A percentile compares a stretch with the other conserved stretches of the same genome.
Conservation (phyloP, 768 basidiomycete species). For the Russula earlei region DNA sequence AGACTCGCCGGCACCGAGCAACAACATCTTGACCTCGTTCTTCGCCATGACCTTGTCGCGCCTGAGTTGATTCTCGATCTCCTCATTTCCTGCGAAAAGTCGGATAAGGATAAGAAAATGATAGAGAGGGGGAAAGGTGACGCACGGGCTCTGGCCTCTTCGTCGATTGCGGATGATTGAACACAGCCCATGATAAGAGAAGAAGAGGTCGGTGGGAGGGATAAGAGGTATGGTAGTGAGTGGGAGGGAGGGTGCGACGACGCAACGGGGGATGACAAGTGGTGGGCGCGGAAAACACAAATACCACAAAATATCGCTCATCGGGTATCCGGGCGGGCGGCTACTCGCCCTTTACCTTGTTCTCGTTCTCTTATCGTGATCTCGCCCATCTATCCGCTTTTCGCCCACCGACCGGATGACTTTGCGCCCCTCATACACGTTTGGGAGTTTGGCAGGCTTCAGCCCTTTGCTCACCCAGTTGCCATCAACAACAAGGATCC, state of each 20-base stretch:
- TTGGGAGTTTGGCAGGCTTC: too few species aligned
- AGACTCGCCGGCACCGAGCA: conserved; percentile 94
- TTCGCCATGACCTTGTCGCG: conserved; percentile 80
- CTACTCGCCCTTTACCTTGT: too few species aligned
- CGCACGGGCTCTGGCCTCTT: conserved; percentile 77
- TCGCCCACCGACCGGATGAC: too few species aligned
- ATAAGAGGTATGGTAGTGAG: conserved; percentile 19
- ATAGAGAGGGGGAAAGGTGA: conserved; percentile 21
- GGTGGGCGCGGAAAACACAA: too few species aligned
- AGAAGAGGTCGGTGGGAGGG: neutral
- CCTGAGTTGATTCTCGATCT: conserved; percentile 89
- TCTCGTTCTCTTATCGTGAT: too few species aligned
- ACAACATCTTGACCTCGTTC: conserved; percentile 94
- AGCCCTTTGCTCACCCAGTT: too few species aligned
- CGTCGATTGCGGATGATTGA: conserved; percentile 60
- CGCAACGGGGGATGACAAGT: conserved; percentile 3
- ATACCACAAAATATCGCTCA: too few species aligned
- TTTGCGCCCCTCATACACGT: too few species aligned
- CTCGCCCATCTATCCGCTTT: too few species aligned
- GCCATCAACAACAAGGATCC: too few species aligned
- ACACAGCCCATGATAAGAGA: conserved; percentile 55
- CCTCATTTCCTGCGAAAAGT: conserved; percentile 64
- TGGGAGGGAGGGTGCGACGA: conserved; percentile 8
- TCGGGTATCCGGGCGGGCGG: too few species aligned
- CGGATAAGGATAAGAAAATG: neutral